A percentile compares a stretch with the other conserved stretches of the same genome.
These are phyloP conservation scores for Zygoascus tannicola DNA, from an alignment of 805 yeast genomes.

Conservation along the genomic window DNA sequence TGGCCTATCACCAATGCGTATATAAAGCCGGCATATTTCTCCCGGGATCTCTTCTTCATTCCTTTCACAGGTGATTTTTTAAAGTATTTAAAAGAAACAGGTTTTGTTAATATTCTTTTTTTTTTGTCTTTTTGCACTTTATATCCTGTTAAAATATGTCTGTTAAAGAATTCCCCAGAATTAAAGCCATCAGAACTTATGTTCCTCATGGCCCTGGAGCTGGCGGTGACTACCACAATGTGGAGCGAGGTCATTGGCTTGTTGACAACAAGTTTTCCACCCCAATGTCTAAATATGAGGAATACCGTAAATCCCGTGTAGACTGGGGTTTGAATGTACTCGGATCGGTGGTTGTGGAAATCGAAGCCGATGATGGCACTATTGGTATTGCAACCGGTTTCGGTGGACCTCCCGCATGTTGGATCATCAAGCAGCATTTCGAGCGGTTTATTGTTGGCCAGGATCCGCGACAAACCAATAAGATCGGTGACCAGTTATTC, in stretches of 20 bases:
- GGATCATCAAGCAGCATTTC: constrained; percentile 40
- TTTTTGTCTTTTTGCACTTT: no score
- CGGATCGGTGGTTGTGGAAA: constrained; percentile 42
- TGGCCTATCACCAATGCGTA: no score
- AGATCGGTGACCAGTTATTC: constrained; percentile 42
- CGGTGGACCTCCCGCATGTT: constrained; percentile 44
- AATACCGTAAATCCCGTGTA: constrained; percentile 37
- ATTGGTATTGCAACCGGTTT: constrained; percentile 44
- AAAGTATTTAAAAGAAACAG: no score
- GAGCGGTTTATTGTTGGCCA: constrained; percentile 37
- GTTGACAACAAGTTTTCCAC: constrained; percentile 39
- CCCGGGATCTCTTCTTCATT: no score
- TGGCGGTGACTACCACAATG: constrained; percentile 46
- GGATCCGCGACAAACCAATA: constrained; percentile 40
- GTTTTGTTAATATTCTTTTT: no score
- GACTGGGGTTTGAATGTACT: constrained; percentile 44
- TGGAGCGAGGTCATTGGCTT: constrained; percentile 41
- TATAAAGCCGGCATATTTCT: no score
- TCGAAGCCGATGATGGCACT: constrained; percentile 41
- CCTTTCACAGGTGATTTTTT: no score
- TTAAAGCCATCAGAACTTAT: constrained; percentile 36
- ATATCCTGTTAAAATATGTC: neutral
- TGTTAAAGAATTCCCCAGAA: constrained; percentile 31
- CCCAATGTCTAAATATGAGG: constrained; percentile 42
- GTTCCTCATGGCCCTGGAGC: constrained; percentile 37